Evolutionary conservation across 2,329 filamentous ascomycete species (phyloP).

Genomic region (Fusarium foetens): DNA sequence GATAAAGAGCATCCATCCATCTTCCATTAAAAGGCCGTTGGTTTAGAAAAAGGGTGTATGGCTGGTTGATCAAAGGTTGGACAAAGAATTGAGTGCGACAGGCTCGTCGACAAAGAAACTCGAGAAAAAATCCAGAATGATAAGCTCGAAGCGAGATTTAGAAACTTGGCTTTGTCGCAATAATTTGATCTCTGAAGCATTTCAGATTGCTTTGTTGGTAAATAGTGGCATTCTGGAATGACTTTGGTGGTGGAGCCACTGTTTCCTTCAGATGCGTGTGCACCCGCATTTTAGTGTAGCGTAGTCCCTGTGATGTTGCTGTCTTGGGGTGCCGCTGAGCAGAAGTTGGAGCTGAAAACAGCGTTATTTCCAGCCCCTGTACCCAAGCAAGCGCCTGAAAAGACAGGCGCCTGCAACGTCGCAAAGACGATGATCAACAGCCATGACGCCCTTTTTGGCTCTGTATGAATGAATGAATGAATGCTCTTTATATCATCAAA

Average conservation of each 20-base stretch:
- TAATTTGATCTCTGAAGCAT: constrained; percentile 17
- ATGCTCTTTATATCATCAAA: constrained; percentile 42
- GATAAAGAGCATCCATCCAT: constrained; percentile 26
- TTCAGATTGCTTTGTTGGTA: constrained; percentile 30
- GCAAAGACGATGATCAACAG: constrained; percentile 35
- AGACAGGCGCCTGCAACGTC: constrained; percentile 30
- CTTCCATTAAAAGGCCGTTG: constrained; percentile 6
- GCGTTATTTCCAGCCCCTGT: constrained; percentile 40
- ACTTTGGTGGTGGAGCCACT: constrained; percentile 39
- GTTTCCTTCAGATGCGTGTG: constrained; percentile 34
- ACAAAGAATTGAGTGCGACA: constrained; percentile 37
- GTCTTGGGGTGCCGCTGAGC: constrained; percentile 26
- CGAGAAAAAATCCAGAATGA: constrained; percentile 9
- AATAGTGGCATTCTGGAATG: constrained; percentile 33
- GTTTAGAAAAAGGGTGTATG: constrained; percentile 15
- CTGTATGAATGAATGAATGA: not conserved
- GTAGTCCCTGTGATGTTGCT: constrained; percentile 40
- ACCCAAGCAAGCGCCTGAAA: constrained; percentile 25
- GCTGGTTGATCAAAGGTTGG: constrained; percentile 31
- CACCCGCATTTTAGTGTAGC: constrained; percentile 38
- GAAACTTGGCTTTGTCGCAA: constrained; percentile 34
- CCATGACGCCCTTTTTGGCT: constrained; percentile 30
- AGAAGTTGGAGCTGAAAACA: constrained; percentile 4
- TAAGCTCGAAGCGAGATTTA: constrained; percentile 30
- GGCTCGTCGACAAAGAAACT: constrained; percentile 33